Base-by-base conservation (phyloP, 371 early-diverging fungal genomes). In the Mucor piriformis region DNA sequence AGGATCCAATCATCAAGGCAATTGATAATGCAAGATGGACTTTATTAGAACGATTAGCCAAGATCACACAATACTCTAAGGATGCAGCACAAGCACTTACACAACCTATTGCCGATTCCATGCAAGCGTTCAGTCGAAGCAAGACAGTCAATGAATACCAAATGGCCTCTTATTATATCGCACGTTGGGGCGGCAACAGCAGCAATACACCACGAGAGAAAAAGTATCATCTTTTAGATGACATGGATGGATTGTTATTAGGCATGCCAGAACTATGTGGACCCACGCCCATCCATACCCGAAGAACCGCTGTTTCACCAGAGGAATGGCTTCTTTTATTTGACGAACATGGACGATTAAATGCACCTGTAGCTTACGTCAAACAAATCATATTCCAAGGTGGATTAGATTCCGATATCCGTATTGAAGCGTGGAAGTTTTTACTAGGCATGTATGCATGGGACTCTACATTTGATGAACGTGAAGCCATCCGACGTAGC, bases 381-480 rank as follows among this genome's bases (percentile, higher is more conserved):
- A 76, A 80, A n/a, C 72, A 79, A 15, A 74, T 83, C 4, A 81
- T 95, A 1, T 95, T 93, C 61, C 66, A 70, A n/a, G 88, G 86
- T n/a, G 93, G 97, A 1, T 66, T 94, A 0, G 90, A 93, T 18
- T 82, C 83, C 21, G 93, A 93, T 58, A 83, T 95, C 48, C 85
- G 95, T 4, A 84, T 89, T 18, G 88, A 91, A 51, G 93, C 93
- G 4, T 97, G 95, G 95, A 93, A 91, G 69, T 97, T 89, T 57
- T 69, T 97, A 29, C 67, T 96, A 33, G 88, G 84, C 1, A 80
- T 95, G 3, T 94, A 93, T 61, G 87, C 93, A 3, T 96, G 95
- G 95, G 73, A 86, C 16, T 90, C 90, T 10, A 90, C 88, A 3
- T 90, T 88, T 58, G 77, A 74, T 13, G 91, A 94, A 63, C 87